A percentile compares a stretch with the other conserved stretches of the same genome.
These are phyloP conservation scores for Chlorella sp. DNA, from an alignment of 139 green algal species.

Conservation along the genomic window DNA sequence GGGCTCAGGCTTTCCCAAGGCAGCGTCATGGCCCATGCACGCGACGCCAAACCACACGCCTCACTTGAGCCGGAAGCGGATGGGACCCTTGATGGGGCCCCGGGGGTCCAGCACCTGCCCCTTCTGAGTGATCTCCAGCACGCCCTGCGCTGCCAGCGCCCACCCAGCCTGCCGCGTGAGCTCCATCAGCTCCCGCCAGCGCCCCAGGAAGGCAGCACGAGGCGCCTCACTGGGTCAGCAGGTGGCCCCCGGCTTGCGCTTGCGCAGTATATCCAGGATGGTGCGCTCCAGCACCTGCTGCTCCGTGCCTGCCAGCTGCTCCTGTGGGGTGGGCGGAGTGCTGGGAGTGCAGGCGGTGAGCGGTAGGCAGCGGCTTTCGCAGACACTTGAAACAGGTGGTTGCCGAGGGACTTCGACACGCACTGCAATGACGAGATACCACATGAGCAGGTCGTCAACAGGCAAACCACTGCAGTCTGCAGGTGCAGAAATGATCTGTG, in stretches of 20 bases:
- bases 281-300: constrained; percentile 26
- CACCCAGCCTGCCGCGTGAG: constrained; percentile 39
- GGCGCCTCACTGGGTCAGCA: constrained; percentile 63
- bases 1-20: not conserved
- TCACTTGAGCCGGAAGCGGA: constrained; percentile 43
- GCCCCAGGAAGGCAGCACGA: constrained; percentile 32
- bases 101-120: constrained; percentile 40
- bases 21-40: not conserved
- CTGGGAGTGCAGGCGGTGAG: too few species aligned
- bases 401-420: too few species aligned
- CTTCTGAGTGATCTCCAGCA: constrained; percentile 58
- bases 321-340: too few species aligned
- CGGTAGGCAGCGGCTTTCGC: too few species aligned
- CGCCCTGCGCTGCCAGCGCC: constrained; percentile 14
- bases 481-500: too few species aligned
- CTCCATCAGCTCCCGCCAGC: constrained; percentile 52
- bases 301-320: not conserved
- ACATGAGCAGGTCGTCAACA: too few species aligned
- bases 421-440: too few species aligned
- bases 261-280: constrained; percentile 40
- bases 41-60: constrained; percentile 1
- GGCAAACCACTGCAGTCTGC: too few species aligned
- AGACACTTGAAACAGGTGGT: too few species aligned
- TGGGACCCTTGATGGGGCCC: constrained; percentile 43
- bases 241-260: constrained; percentile 32